Evolutionary conservation across 2,329 filamentous ascomycete species (phyloP), one percentile per base, ranked within the genome.

Genomic region (Metarhizium rileyi): DNA sequence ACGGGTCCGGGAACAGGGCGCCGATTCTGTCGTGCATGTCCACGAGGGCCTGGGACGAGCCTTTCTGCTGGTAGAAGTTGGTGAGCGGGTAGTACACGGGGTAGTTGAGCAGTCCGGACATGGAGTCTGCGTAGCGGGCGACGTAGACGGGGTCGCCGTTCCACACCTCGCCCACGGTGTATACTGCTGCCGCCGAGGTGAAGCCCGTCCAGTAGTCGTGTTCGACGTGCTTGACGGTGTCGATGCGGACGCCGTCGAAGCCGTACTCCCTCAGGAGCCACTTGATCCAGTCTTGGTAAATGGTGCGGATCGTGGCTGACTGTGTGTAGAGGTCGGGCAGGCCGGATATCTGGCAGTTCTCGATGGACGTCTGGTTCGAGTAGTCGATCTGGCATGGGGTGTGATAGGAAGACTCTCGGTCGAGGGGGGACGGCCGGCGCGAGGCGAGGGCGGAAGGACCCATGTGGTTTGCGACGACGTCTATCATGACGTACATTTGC

Each of bases 241-340:
- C 80, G 55, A 83, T 75, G 30, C 80, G 76, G 10, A 81, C 66
- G 3, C 79, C 78, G 59, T 81, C 80, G 67, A 84, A 80, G 18
- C 69, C 70, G 59, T 84, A 86, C 53, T 80, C 77, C 3, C 69
- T 61, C 2, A 86, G 75, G 0, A 86, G 67, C 40, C 67, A 66
- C 18, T 60, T 62, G 56, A 86, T 70, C 84, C 83, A 87, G n/a
- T 67, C 62, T 48, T 78, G 68, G 60, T 77, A 78, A 3, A 77
- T 65, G 16, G 61, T 60, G 25, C 72, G 69, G 9, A 86, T 75
- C 1, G 63, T 61, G 0, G 65, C 48, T 27, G 70, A 67, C 40
- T 76, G 71, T 0, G 83, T 86, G 50, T 78, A 67, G 12, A 86
- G 62, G 55, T 87, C 83, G 0, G 82, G 80, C 1, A 87, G 74